Evolutionary conservation across 2,329 filamentous ascomycete species (phyloP).

Genomic region (Cytospora piceicola): DNA sequence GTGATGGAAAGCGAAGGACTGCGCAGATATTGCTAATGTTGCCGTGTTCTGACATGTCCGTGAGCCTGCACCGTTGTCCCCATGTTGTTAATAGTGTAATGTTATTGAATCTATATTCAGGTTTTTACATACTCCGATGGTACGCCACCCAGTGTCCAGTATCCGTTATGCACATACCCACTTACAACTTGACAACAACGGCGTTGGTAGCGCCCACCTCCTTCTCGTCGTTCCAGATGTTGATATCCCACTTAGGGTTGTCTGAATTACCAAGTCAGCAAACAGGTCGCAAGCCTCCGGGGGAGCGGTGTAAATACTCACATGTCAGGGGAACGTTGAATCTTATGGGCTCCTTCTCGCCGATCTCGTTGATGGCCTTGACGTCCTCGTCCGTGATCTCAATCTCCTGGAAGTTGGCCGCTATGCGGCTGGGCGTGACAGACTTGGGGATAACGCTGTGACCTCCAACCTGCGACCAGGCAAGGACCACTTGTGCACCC

Average conservation of each 20-base stretch:
- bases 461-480: slow-evolving; percentile 63
- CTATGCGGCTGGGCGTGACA: slow-evolving; percentile 69
- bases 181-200: slow-evolving; percentile 44
- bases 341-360: slow-evolving; percentile 50
- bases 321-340: slow-evolving; percentile 51
- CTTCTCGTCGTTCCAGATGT: slow-evolving; percentile 58
- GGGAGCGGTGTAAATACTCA: slow-evolving; percentile 39
- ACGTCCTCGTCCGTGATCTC: slow-evolving; percentile 64
- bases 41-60: neutral
- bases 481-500: slow-evolving; percentile 52
- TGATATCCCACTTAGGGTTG: slow-evolving; percentile 58
- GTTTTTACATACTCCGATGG: slow-evolving; percentile 9
- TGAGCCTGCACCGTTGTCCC: neutral
- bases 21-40: neutral
- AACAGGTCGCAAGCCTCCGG: too few species aligned
- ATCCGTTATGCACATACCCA: neutral
- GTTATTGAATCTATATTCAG: slow-evolving; percentile 19
- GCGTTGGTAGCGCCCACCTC: slow-evolving; percentile 55
- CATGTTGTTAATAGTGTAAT: neutral
- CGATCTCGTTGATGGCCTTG: slow-evolving; percentile 64
- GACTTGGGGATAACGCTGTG: slow-evolving; percentile 78
- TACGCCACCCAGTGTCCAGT: slow-evolving; percentile 4
- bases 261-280: slow-evolving; percentile 39
- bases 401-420: slow-evolving; percentile 70
- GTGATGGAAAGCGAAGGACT: neutral